phyloP scores from a whole-genome alignment of 345 rosid species.

The Salix dunnii region DNA sequence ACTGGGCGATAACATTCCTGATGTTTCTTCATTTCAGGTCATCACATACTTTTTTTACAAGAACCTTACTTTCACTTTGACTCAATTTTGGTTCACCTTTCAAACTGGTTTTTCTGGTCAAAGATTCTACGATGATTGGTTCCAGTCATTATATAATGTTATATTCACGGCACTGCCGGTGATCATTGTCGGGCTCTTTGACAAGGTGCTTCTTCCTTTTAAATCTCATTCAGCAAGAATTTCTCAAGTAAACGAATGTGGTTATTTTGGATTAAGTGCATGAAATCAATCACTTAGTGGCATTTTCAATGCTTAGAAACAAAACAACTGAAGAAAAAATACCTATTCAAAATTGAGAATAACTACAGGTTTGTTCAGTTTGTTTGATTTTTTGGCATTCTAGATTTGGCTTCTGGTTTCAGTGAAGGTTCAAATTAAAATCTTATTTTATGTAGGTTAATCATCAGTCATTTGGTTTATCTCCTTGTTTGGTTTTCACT shows the following conservation, averaged over 20 bases:
- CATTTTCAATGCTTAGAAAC: background rate
- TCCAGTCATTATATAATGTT: conserved; percentile 92
- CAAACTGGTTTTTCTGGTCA: conserved; percentile 98
- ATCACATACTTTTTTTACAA: conserved; percentile 98
- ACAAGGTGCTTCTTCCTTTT: conserved; percentile 57
- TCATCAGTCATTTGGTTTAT: background rate
- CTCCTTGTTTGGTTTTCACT: background rate
- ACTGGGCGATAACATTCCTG: conserved; percentile 8
- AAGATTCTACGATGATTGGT: conserved; percentile 99
- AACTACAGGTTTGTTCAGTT: background rate
- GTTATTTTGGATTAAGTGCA: background rate
- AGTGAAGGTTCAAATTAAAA: background rate
- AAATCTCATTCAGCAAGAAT: background rate
- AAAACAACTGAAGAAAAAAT: background rate
- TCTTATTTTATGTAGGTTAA: background rate
- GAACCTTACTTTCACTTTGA: conserved; percentile 93
- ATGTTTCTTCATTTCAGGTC: conserved; percentile 61
- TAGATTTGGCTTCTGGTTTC: background rate
- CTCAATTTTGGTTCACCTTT: conserved; percentile 99
- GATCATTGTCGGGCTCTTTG: conserved; percentile 87
- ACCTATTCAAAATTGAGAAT: background rate
- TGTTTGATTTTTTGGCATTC: background rate
- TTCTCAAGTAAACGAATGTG: background rate
- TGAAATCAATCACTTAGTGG: background rate
- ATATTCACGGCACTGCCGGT: conserved; percentile 92